A percentile compares a stretch with the other conserved stretches of the same genome.
Evolutionary conservation across 768 basidiomycete genomes (phyloP).

Genomic region (Kwoniella heveanensis): DNA sequence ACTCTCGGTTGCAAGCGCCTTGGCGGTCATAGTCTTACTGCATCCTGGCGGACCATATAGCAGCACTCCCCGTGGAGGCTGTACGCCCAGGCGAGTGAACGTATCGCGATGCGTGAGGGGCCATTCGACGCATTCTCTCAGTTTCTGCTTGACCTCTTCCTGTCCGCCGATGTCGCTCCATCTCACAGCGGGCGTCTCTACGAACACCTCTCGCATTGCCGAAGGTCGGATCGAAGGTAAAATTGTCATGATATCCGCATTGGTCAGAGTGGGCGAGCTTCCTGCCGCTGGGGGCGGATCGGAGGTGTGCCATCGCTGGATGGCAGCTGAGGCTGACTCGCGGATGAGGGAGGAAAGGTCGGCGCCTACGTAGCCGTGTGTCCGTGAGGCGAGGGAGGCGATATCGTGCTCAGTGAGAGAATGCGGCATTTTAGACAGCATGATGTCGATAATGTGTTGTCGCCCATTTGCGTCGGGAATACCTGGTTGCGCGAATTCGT

Average conservation of each 20-base stretch:
- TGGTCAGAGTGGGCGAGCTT: conserved; percentile 57
- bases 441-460: conserved; percentile 78
- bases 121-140: conserved; percentile 94
- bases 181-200: conserved; percentile 77
- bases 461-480: conserved; percentile 86
- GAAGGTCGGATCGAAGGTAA: conserved; percentile 83
- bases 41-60: conserved; percentile 97
- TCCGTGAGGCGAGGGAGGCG: conserved; percentile 65
- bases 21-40: conserved; percentile 89
- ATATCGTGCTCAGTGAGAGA: conserved; percentile 67
- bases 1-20: conserved; percentile 89
- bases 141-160: conserved; percentile 72
- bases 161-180: conserved; percentile 93
- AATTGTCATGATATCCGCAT: conserved; percentile 69
- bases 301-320: conserved; percentile 72
- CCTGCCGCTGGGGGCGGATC: conserved; percentile 8
- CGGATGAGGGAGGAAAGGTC: conserved; percentile 90
- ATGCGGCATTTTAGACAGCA: conserved; percentile 80
- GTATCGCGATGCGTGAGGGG: conserved; percentile 82
- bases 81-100: conserved; percentile 82
- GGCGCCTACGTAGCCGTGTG: conserved; percentile 96
- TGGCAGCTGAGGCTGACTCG: conserved; percentile 86
- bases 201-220: conserved; percentile 88
- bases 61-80: conserved; percentile 83
- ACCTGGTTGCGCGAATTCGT: conserved; percentile 59